Conservation (phyloP, 176 grass and related monocot genomes). For the Melocanna baccifera region DNA sequence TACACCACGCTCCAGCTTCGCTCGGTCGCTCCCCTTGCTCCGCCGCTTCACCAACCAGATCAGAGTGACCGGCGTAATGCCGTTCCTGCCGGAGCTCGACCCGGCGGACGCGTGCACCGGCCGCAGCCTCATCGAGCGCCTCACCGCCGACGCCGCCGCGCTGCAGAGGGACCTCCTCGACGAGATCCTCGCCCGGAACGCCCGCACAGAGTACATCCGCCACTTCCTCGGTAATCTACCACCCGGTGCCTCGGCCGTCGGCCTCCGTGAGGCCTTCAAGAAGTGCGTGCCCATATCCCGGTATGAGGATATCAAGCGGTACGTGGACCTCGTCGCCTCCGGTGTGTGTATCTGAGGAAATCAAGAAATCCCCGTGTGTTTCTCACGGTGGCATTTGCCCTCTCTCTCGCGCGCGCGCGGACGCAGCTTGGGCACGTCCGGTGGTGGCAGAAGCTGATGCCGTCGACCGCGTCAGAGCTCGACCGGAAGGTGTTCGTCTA, state of each 20-base stretch:
- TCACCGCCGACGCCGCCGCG: constrained; percentile 25
- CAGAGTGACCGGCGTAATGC: too few relatives aligned
- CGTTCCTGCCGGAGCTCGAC: constrained; percentile 17
- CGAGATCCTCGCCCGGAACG: constrained; percentile 33
- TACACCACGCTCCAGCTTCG: too few relatives aligned
- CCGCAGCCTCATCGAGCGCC: constrained; percentile 25
- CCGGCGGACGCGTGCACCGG: constrained; percentile 15
- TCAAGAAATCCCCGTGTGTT: not conserved
- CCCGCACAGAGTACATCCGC: constrained; percentile 35
- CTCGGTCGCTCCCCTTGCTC: too few relatives aligned
- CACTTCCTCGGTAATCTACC: not conserved
- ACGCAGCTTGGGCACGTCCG: constrained; percentile 39
- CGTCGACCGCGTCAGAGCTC: constrained; percentile 33
- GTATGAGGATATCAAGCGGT: constrained; percentile 45
- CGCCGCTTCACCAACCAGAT: too few relatives aligned
- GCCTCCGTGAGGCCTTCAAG: constrained; percentile 16
- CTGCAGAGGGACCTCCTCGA: constrained; percentile 25
- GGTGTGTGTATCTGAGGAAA: constrained; percentile 1
- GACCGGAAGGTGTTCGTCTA: constrained; percentile 27
- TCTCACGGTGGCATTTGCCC: not conserved
- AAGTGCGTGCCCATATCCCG: constrained; percentile 13
- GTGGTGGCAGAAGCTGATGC: constrained; percentile 39
- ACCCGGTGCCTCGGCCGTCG: not conserved
- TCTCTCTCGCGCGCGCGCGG: too few relatives aligned
- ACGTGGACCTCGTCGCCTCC: constrained; percentile 29